A percentile compares a stretch with the other conserved stretches of the same genome.
Conservation (phyloP, 73 alveolate species). For the Tetrahymena elliotti region DNA sequence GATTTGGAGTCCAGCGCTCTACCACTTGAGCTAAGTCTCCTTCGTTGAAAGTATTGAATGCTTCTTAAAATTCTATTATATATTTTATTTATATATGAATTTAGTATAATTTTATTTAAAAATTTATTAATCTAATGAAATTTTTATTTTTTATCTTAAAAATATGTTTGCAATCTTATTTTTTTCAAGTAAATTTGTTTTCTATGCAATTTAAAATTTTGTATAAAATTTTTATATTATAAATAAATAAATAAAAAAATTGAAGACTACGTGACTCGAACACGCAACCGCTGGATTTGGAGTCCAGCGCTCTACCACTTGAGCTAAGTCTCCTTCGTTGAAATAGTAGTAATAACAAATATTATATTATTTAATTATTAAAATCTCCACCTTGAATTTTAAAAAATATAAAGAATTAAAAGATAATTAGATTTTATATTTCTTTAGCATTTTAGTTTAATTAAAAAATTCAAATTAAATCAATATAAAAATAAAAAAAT, state of each 20-base stretch:
- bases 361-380: too few relatives aligned
- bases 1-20: slow-evolving; percentile 56
- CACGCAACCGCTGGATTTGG: slow-evolving; percentile 53
- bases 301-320: slow-evolving; percentile 50
- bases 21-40: slow-evolving; percentile 51
- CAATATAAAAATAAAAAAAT: slow-evolving; percentile 7
- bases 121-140: too few relatives aligned
- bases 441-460: too few relatives aligned
- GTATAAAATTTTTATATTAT: too few relatives aligned
- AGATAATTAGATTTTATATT: too few relatives aligned
- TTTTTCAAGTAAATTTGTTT: too few relatives aligned
- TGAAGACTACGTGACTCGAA: slow-evolving; percentile 54
- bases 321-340: slow-evolving; percentile 45
- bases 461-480: too few relatives aligned
- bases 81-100: too few relatives aligned
- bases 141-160: too few relatives aligned
- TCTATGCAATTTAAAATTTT: not conserved
- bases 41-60: not conserved
- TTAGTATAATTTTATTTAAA: too few relatives aligned
- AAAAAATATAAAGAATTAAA: too few relatives aligned
- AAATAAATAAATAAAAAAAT: not conserved
- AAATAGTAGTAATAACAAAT: not conserved
- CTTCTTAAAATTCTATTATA: not conserved
- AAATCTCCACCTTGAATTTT: not conserved
- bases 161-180: too few relatives aligned